Percentiles rank a stretch among this genome's conserved stretches.
Evolutionary conservation across 495 filamentous ascomycete species (phyloP).

Genomic region (Penicillium cataractarum): DNA sequence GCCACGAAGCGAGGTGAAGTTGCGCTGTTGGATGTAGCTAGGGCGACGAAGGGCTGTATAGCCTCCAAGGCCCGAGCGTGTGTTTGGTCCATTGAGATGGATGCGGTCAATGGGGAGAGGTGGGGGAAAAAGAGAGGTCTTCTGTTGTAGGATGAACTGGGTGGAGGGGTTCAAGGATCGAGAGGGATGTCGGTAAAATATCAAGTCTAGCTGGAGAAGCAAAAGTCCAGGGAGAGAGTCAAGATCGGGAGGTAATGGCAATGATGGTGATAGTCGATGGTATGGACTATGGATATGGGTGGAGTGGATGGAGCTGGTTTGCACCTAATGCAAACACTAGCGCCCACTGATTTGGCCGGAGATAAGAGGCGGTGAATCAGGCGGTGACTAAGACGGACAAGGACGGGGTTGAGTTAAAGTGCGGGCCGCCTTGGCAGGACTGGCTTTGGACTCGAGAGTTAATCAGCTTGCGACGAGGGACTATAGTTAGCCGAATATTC

Average conservation of each 20-base stretch:
- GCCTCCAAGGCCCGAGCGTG: constrained; percentile 79
- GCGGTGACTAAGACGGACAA: not conserved
- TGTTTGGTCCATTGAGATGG: constrained; percentile 72
- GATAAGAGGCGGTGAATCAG: constrained; percentile 1
- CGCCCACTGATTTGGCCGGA: not conserved
- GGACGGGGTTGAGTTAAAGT: not conserved
- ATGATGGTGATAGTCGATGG: too few relatives aligned
- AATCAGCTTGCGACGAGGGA: not conserved
- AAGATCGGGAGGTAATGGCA: not conserved
- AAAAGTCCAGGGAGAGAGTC: not conserved
- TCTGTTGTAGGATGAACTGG: constrained; percentile 10
- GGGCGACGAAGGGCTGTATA: constrained; percentile 83
- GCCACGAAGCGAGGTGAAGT: constrained; percentile 80
- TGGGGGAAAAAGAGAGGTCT: constrained; percentile 9
- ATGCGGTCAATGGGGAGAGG: constrained; percentile 21
- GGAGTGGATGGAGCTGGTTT: constrained; percentile 22
- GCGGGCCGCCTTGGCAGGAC: not conserved
- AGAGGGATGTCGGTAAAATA: not conserved
- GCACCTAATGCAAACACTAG: constrained; percentile 29
- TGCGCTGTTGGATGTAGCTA: constrained; percentile 74
- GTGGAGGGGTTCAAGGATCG: not conserved
- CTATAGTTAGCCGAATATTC: not conserved
- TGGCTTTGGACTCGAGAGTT: not conserved
- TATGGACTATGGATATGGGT: not conserved
- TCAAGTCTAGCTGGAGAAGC: not conserved